Percentiles rank a stretch among this genome's conserved stretches.
Evolutionary conservation across 75 land plant genomes (phyloP).

Genomic region (Cupressus sempervirens): DNA sequence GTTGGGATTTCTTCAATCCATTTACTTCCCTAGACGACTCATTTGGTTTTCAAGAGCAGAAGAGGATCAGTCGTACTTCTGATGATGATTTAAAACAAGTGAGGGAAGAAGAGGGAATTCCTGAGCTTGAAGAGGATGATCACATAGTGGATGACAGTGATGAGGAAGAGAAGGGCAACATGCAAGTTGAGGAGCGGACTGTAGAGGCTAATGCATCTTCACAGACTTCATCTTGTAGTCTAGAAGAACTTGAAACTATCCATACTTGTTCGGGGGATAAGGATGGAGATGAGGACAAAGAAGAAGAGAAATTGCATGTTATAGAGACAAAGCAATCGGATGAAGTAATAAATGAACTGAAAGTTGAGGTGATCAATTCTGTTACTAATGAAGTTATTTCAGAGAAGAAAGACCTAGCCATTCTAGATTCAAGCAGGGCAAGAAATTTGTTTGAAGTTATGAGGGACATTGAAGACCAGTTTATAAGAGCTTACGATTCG

Average conservation of each 20-base stretch:
- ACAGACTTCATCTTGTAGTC: not conserved
- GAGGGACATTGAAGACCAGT: constrained; percentile 70
- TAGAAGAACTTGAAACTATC: not conserved
- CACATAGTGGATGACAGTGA: constrained; percentile 14
- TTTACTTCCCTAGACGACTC: constrained; percentile 35
- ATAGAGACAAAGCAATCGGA: not conserved
- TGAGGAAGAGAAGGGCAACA: constrained; percentile 12
- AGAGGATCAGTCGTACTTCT: constrained; percentile 11
- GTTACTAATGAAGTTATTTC: constrained; percentile 11
- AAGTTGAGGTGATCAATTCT: constrained; percentile 9
- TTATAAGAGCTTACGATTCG: constrained; percentile 68
- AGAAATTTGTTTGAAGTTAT: constrained; percentile 62
- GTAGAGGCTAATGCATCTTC: not conserved
- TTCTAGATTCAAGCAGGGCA: constrained; percentile 29
- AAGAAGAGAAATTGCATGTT: constrained; percentile 3
- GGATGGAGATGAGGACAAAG: constrained; percentile 14
- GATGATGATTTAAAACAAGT: constrained; percentile 21
- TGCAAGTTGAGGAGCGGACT: constrained; percentile 2
- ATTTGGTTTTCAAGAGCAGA: constrained; percentile 3
- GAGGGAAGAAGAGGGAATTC: constrained; percentile 57
- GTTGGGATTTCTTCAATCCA: constrained; percentile 80
- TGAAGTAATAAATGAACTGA: constrained; percentile 16
- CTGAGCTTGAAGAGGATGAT: constrained; percentile 54
- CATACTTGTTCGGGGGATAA: not conserved
- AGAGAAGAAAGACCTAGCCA: constrained; percentile 39